Base-by-base conservation (phyloP, 2,329 filamentous ascomycete genomes). In the Colletotrichum navitas region DNA sequence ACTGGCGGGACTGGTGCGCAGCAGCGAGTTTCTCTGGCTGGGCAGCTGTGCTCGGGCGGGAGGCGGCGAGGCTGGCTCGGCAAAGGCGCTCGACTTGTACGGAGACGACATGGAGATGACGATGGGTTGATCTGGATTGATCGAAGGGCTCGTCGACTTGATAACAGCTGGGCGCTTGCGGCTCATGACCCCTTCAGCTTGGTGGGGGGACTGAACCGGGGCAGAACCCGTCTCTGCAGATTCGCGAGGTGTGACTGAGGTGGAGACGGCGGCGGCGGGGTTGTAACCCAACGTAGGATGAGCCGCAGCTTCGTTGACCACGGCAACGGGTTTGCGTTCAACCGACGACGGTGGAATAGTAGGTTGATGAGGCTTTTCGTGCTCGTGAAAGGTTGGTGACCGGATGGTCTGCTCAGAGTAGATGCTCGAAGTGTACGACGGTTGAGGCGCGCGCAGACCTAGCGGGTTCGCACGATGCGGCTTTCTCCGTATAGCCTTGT, bases 241-340 rank as follows among this genome's bases (percentile, higher is more conserved):
- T 41, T 79, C 75, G 60, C 79, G 82, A 65, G 81, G 83, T 54
- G 79, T 84, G 24, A 80, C 83, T 16, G 81, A 79, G 55, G 84
- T 79, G 6, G 88, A 86, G 8, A n/a, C n/a, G 2, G 89, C n/a
- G 2, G 89, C 92, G 10, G 88, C 90, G 73, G 88, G 83, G 79
- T 90, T 92, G 79, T 92, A 92, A 56, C 88, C 87, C 60, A 89
- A 92, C 2, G 83, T 79, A 7, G 88, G 88, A 68, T 88, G 86
- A 16, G 82, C 80, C 83, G 85, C 86, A 47, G 85, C 77, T 54
- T 83, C 80, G 82, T 74, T 34, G 49, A 34, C 18, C 63, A 39
- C 34, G 61, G 58, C 2, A 4, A 29, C 32, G 18, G 60, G 54
- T 34, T 68, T 60, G 26, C 39, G 32, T 4, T 36, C 16, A 7